Evolutionary conservation across 1,139 yeast species (phyloP).

Genomic region (Scheffersomyces illinoinensis): DNA sequence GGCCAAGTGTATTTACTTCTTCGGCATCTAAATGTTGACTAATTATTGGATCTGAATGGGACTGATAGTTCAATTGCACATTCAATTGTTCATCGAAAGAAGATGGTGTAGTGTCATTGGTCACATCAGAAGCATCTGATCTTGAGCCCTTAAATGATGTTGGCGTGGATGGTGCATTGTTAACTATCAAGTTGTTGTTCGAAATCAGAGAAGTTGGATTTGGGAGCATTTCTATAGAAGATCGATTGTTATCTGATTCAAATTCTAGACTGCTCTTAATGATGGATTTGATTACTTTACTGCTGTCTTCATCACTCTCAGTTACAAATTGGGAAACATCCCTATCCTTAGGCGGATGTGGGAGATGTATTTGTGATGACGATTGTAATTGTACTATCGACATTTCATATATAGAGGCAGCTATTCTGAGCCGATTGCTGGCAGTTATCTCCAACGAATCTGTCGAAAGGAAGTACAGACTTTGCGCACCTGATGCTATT

Average conservation of each 20-base stretch:
- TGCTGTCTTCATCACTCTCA: background rate
- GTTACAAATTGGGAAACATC: background rate
- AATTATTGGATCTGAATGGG: background rate
- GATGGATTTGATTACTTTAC: background rate
- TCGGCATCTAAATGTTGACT: background rate
- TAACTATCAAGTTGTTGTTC: background rate
- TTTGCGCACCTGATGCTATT: background rate
- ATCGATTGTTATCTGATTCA: background rate
- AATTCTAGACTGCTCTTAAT: background rate
- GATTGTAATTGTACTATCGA: background rate
- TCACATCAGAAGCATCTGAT: slow-evolving; percentile 23
- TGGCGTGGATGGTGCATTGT: slow-evolving; percentile 30
- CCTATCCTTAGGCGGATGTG: background rate
- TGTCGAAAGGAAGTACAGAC: no score
- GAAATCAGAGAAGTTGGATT: background rate
- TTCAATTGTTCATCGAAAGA: slow-evolving; percentile 21
- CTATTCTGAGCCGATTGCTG: background rate
- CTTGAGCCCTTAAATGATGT: slow-evolving; percentile 30
- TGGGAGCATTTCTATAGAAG: background rate
- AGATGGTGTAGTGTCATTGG: slow-evolving; percentile 39
- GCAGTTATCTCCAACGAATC: background rate
- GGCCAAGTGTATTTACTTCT: background rate
- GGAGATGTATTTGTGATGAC: background rate
- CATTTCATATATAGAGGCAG: background rate
- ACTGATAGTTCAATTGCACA: background rate